phyloP scores from a whole-genome alignment of 106 monocot species.

The Cymbidium sinense region DNA sequence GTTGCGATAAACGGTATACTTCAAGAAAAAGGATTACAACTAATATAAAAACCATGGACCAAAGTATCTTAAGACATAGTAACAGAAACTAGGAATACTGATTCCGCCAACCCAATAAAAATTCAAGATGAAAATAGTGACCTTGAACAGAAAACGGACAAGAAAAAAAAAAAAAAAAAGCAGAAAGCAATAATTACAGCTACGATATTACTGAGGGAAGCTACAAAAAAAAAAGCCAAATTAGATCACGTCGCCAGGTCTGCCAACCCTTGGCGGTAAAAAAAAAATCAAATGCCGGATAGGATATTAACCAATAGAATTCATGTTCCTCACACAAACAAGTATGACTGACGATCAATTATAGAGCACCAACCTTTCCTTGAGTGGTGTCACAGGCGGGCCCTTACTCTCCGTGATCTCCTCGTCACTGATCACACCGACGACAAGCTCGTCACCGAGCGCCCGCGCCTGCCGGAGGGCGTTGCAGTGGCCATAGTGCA shows the following conservation, averaged over 20 bases:
- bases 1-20: not conserved
- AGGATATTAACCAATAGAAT: not conserved
- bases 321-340: not conserved
- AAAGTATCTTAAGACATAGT: not conserved
- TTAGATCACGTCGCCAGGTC: too few relatives aligned
- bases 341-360: not conserved
- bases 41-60: too few relatives aligned
- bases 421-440: conserved; percentile 84
- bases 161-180: not conserved
- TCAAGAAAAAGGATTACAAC: not conserved
- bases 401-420: conserved; percentile 93
- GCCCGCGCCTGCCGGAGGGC: conserved; percentile 86
- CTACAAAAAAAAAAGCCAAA: not conserved
- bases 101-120: not conserved
- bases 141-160: not conserved
- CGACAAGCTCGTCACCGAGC: conserved; percentile 88
- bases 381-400: conserved; percentile 79
- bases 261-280: too few relatives aligned
- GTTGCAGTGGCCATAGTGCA: conserved; percentile 99
- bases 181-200: not conserved
- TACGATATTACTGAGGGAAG: not conserved
- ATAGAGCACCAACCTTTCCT: conserved; percentile 46
- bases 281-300: too few relatives aligned
- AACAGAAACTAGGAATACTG: not conserved
- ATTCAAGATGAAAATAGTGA: not conserved